Conservation (phyloP, 2,329 filamentous ascomycete genomes). For the Colletotrichum tropicale region DNA sequence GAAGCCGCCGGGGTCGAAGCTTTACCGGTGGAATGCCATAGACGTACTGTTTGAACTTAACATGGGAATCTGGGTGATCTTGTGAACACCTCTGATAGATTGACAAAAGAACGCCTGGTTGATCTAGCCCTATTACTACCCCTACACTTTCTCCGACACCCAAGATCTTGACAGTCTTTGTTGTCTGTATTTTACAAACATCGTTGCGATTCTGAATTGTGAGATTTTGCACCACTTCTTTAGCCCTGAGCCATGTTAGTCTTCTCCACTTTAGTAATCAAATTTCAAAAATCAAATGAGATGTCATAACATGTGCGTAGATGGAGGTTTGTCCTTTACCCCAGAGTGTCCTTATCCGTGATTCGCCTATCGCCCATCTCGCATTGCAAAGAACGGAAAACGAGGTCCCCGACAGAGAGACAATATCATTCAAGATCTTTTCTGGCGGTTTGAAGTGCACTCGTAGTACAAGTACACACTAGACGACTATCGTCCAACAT, state of each 20-base stretch:
- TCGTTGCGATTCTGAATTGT: background rate
- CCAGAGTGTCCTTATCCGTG: accelerated
- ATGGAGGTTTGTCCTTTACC: background rate
- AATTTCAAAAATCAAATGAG: accelerated
- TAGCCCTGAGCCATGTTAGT: background rate
- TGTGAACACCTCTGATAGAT: background rate
- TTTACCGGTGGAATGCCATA: background rate
- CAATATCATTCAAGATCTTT: background rate
- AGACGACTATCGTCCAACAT: background rate
- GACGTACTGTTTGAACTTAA: background rate
- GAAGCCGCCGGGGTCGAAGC: background rate
- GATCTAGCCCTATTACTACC: background rate
- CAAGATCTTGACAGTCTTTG: accelerated
- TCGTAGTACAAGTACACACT: background rate
- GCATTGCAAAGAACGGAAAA: no score
- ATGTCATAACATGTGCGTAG: background rate
- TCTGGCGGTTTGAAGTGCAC: background rate
- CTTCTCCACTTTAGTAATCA: background rate
- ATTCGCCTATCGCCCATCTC: background rate
- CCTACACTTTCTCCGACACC: accelerated
- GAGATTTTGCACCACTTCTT: background rate
- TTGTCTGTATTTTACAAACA: background rate
- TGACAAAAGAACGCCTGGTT: background rate
- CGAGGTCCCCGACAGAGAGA: no score
- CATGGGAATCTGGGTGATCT: background rate